These are phyloP conservation scores for Raffaelea albimanens DNA, from an alignment of 2,329 filamentous ascomycete genomes.

Conservation along the genomic window DNA sequence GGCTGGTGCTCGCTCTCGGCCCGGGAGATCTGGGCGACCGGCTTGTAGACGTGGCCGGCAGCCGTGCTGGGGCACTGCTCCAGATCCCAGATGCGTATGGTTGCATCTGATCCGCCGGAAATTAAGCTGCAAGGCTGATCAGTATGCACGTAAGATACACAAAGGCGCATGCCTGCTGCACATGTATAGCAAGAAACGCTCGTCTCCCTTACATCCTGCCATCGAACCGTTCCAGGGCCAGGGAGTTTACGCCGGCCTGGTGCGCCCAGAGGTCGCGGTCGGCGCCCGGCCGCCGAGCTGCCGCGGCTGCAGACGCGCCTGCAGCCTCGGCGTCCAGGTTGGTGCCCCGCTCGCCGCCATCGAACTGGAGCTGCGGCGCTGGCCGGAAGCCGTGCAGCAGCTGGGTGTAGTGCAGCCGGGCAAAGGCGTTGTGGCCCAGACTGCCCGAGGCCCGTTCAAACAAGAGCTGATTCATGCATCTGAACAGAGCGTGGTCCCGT, in stretches of 20 bases:
- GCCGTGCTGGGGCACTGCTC: constrained; percentile 45
- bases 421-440: constrained; percentile 53
- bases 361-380: constrained; percentile 59
- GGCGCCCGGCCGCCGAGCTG: background rate
- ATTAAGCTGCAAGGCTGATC: constrained; percentile 47
- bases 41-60: constrained; percentile 39
- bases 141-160: background rate
- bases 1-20: constrained; percentile 16
- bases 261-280: constrained; percentile 50
- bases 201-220: constrained; percentile 54
- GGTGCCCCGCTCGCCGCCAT: constrained; percentile 42
- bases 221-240: constrained; percentile 75
- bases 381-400: constrained; percentile 62
- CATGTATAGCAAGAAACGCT: too few relatives aligned
- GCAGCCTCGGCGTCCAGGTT: constrained; percentile 12
- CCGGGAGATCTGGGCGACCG: constrained; percentile 41
- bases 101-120: constrained; percentile 78
- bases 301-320: background rate
- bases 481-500: background rate
- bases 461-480: constrained; percentile 61
- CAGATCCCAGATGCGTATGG: constrained; percentile 80
- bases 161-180: background rate
- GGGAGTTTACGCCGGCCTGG: constrained; percentile 65
- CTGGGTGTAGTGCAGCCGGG: constrained; percentile 53
- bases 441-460: constrained; percentile 67